Percentiles rank a stretch among this genome's conserved stretches.
Conservation (phyloP, 2,329 filamentous ascomycete genomes). For the Ceratocystis albifundus region DNA sequence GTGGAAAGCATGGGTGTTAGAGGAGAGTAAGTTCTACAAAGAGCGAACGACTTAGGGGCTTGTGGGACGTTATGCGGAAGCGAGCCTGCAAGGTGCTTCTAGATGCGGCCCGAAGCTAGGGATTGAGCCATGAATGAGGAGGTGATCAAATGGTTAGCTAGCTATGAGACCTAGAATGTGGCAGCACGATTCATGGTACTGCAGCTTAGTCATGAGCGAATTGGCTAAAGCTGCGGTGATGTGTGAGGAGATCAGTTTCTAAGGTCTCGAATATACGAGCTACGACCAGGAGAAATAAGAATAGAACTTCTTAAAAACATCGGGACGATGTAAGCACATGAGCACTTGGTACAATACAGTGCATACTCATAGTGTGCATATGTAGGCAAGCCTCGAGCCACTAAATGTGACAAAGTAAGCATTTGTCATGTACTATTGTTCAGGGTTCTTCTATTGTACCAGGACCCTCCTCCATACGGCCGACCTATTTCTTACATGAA, state of each 20-base stretch:
- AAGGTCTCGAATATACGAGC: neutral
- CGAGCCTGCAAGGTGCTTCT: neutral
- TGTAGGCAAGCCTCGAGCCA: neutral
- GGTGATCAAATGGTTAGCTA: neutral
- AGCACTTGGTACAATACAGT: too few relatives aligned
- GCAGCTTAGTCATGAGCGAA: too few relatives aligned
- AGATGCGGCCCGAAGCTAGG: neutral
- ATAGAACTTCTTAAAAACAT: neutral
- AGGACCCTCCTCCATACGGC: too few relatives aligned
- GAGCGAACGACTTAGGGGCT: neutral
- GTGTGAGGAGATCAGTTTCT: too few relatives aligned
- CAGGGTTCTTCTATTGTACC: neutral
- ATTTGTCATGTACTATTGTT: constrained; percentile 8
- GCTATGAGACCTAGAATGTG: neutral
- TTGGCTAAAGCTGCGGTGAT: too few relatives aligned
- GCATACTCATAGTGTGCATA: neutral
- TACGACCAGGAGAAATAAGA: neutral
- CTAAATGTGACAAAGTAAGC: neutral
- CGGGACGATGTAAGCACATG: neutral
- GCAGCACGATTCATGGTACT: too few relatives aligned
- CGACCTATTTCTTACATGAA: neutral
- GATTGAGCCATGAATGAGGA: neutral
- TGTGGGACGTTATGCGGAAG: neutral
- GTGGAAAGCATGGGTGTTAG: neutral
- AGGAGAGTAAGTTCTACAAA: neutral